These are phyloP conservation scores for Diaporthe sp. DNA, from an alignment of 2,329 filamentous ascomycete species.

Conservation along the genomic window DNA sequence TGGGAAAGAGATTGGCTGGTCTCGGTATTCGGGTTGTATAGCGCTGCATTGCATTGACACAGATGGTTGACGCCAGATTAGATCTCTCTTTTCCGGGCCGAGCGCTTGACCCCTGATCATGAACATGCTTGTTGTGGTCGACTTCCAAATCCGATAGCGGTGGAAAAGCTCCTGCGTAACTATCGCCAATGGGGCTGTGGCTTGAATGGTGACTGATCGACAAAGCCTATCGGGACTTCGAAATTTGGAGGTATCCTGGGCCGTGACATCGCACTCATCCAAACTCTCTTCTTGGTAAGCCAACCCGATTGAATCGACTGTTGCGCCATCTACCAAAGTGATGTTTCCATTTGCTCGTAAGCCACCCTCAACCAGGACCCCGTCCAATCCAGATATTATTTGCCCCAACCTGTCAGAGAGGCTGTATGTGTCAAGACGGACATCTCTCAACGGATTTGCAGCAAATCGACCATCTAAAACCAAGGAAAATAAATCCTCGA, in stretches of 20 bases:
- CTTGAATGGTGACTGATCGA: not conserved
- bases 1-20: not conserved
- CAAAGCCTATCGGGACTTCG: no score
- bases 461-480: not conserved
- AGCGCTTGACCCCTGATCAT: not conserved
- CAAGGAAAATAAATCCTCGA: not conserved
- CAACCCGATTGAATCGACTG: not conserved
- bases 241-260: no score
- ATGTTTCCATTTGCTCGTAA: not conserved
- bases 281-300: not conserved
- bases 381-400: not conserved
- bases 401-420: not conserved
- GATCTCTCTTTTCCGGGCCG: not conserved
- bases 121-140: not conserved
- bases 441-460: not conserved
- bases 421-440: fast-evolving
- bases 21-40: not conserved
- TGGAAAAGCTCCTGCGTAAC: not conserved
- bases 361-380: not conserved
- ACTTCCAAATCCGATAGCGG: not conserved
- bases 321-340: not conserved
- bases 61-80: not conserved
- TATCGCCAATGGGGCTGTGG: not conserved
- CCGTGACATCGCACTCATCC: not conserved
- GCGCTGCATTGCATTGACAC: slow-evolving; percentile 9